Percentiles rank a stretch among this genome's conserved stretches.
Conservation (phyloP, 1,284 basidiomycete species). For the Pyrrhoderma noxium region DNA sequence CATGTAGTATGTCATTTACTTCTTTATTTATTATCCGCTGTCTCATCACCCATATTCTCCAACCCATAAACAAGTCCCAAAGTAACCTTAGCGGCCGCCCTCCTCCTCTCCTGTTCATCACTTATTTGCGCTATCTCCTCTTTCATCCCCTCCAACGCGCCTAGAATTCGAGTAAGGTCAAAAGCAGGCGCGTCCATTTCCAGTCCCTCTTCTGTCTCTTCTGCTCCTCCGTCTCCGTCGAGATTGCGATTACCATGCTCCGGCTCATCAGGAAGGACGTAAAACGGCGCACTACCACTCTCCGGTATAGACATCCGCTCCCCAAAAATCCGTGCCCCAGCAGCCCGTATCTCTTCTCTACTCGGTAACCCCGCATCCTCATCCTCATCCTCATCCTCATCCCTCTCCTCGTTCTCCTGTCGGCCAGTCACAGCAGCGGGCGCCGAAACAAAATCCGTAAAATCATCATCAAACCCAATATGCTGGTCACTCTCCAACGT, state of each 20-base stretch:
- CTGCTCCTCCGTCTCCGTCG: background rate
- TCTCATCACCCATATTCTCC: slow-evolving; percentile 25
- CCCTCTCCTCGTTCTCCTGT: background rate
- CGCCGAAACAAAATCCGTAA: slow-evolving; percentile 62
- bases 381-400: slow-evolving; percentile 22
- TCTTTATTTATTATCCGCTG: no score
- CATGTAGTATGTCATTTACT: no score
- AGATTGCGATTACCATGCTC: background rate
- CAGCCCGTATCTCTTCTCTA: slow-evolving; percentile 42
- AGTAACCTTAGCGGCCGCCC: slow-evolving; percentile 63
- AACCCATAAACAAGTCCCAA: slow-evolving; percentile 67
- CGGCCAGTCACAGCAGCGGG: slow-evolving; percentile 28
- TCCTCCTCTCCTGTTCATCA: slow-evolving; percentile 53
- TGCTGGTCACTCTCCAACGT: slow-evolving; percentile 1
- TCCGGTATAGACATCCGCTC: background rate
- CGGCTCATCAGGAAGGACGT: slow-evolving; percentile 5
- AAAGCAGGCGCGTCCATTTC: slow-evolving; percentile 41
- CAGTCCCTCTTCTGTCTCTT: slow-evolving; percentile 14
- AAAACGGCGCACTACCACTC: slow-evolving; percentile 12
- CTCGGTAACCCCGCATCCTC: slow-evolving; percentile 39
- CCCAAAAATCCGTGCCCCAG: slow-evolving; percentile 52
- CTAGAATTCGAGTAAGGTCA: slow-evolving; percentile 57
- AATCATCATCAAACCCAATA: slow-evolving; percentile 69
- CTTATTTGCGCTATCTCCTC: slow-evolving; percentile 63
- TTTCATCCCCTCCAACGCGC: slow-evolving; percentile 60